Percentiles rank a stretch among this genome's conserved stretches.
These are phyloP conservation scores for Elongisporangium prolatum DNA, from an alignment of 352 stramenopile species.

Conservation along the genomic window DNA sequence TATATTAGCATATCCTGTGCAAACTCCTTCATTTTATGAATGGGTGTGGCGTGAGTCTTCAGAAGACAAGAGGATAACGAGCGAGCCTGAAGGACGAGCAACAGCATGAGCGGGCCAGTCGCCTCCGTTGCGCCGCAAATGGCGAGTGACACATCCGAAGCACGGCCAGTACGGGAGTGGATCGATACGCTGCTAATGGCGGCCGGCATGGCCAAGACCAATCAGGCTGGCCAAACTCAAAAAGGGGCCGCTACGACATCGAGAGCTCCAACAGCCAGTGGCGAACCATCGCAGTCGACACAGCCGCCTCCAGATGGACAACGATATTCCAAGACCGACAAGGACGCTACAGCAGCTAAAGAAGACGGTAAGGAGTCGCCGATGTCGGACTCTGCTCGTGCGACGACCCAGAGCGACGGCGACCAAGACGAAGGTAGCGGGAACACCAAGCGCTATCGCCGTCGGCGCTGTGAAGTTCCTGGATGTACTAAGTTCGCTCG, in stretches of 20 bases:
- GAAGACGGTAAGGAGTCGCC: neutral
- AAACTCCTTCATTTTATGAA: neutral
- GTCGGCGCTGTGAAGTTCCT: slow-evolving; percentile 55
- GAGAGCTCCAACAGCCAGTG: slow-evolving; percentile 7
- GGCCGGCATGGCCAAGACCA: slow-evolving; percentile 66
- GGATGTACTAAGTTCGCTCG: slow-evolving; percentile 73
- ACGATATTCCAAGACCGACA: slow-evolving; percentile 3
- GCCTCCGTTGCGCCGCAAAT: slow-evolving; percentile 1
- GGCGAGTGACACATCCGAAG: slow-evolving; percentile 5
- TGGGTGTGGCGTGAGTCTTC: neutral
- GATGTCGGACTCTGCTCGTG: neutral
- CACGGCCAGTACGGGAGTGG: slow-evolving; percentile 62
- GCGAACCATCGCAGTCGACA: slow-evolving; percentile 5
- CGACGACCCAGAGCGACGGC: neutral
- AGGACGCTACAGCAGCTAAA: slow-evolving; percentile 4
- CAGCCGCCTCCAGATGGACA: slow-evolving; percentile 5
- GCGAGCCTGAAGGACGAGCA: neutral
- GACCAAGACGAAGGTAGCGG: slow-evolving; percentile 1
- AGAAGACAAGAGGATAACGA: slow-evolving; percentile 11
- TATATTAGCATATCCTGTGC: slow-evolving; percentile 1
- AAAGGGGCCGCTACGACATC: neutral
- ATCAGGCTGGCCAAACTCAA: slow-evolving; percentile 12
- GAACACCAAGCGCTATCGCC: slow-evolving; percentile 51
- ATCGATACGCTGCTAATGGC: slow-evolving; percentile 78
- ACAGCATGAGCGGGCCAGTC: slow-evolving; percentile 1